A percentile compares a stretch with the other conserved stretches of the same genome.
Conservation (phyloP, 495 filamentous ascomycete species). For the Schizothecium vesticola region DNA sequence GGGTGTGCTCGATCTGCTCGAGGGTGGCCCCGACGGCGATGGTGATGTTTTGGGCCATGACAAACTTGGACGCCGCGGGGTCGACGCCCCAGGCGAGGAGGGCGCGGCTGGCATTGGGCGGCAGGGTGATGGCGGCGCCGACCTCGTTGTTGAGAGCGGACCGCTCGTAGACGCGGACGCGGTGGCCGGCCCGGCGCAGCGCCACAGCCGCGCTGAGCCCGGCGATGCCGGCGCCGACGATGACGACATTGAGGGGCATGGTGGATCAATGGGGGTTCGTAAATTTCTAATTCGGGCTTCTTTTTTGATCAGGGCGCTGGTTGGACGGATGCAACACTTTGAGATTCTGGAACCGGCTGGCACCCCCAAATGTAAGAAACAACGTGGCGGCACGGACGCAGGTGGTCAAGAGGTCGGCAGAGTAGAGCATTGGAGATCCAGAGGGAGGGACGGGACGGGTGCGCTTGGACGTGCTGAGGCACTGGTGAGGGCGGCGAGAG, state of each 20-base stretch:
- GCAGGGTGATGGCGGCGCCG: constrained; percentile 50
- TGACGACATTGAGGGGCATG: constrained; percentile 36
- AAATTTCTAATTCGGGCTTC: not conserved
- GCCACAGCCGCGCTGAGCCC: constrained; percentile 49
- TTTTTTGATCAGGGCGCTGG: not conserved
- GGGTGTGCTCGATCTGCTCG: constrained; percentile 30
- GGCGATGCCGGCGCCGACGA: constrained; percentile 50
- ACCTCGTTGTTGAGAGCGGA: constrained; percentile 46
- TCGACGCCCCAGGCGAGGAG: constrained; percentile 43
- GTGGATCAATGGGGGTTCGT: too few relatives aligned
- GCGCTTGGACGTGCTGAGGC: not conserved
- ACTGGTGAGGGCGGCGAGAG: not conserved
- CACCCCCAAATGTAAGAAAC: not conserved
- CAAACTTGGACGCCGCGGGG: constrained; percentile 29
- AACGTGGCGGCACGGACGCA: constrained; percentile 1
- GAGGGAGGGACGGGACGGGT: not conserved
- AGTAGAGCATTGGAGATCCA: not conserved
- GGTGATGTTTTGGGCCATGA: constrained; percentile 25
- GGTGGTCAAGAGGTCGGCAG: not conserved
- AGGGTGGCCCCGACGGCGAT: constrained; percentile 28
- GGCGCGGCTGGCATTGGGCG: constrained; percentile 45
- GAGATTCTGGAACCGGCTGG: not conserved
- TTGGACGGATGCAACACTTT: not conserved
- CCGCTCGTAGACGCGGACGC: constrained; percentile 49
- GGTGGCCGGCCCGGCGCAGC: constrained; percentile 44